Base-by-base conservation (phyloP, 164 flowering plant genomes). In the Tinospora cordifolia region DNA sequence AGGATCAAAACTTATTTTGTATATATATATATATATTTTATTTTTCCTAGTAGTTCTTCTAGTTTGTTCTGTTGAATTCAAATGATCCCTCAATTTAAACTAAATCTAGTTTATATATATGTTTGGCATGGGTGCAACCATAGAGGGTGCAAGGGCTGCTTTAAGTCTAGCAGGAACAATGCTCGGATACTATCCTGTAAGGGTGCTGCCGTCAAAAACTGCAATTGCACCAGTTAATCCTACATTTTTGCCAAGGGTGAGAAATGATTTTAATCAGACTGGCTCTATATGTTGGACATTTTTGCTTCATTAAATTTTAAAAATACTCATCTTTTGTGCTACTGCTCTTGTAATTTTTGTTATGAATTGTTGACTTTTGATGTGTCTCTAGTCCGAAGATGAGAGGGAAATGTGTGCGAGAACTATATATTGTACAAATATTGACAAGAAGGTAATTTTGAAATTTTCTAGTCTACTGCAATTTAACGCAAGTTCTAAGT, bases 221-320 rank as follows among this genome's bases (percentile, higher is more conserved):
- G 91, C 96, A 36, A 90, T 90, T 77, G 96, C 96, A 65, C 96
- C 96, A 0, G 96, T 88, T 71, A 90, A 90, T 79, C 91, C 91
- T 51, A 85, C 87, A 22, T 87, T 85, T 83, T 80, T 90, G 82
- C 96, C 96, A 0, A 79, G 87, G 91, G 91, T 89, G 77, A 81
- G 83, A 65, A 66, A 27, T 54, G 25, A n/a, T 62, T 39, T 68
- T 34, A 24, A 27, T 62, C 14, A 7, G 10, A 26, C 15, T 57
- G 10, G 21, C 15, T 57, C 66, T 22, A 21, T 22, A 25, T 11
- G 13, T 58, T 75, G 38, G 19, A 7, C 22, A 14, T 40, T n/a
- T 17, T 40, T 57, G 24, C 17, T 49, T 26, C 5, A 44, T 24
- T 30, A 25, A 13, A 24, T 14, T 38, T 39, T 25, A 22, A 51